These are phyloP conservation scores for Secale cereale DNA, from an alignment of 176 grass and related monocot genomes.

Conservation along the genomic window DNA sequence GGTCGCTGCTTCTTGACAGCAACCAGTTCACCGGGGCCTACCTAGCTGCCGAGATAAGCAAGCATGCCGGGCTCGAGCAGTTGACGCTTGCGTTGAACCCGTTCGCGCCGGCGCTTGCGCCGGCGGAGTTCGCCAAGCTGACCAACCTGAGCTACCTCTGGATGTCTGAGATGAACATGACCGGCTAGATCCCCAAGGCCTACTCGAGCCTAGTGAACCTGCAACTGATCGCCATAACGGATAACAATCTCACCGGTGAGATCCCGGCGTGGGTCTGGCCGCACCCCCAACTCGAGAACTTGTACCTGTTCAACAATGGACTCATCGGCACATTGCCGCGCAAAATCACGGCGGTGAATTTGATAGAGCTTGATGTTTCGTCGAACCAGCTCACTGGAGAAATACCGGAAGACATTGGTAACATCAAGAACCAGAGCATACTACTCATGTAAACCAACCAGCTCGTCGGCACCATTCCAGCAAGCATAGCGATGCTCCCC, in stretches of 20 bases:
- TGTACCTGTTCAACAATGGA: constrained; percentile 7
- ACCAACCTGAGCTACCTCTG: neutral
- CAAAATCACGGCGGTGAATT: neutral
- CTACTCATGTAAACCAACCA: constrained; percentile 1
- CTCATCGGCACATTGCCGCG: constrained; percentile 3
- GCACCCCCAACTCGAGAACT: neutral
- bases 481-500: neutral
- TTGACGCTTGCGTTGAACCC: rapidly evolving
- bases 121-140: neutral
- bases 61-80: neutral
- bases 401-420: constrained; percentile 17
- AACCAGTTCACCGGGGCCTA: neutral
- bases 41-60: neutral
- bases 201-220: constrained; percentile 1
- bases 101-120: neutral
- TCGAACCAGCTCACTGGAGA: constrained; percentile 34
- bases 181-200: neutral
- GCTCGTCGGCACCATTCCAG: neutral
- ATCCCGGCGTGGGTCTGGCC: constrained; percentile 31
- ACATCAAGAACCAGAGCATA: neutral
- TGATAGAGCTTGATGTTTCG: constrained; percentile 31
- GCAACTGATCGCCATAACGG: neutral
- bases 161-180: neutral
- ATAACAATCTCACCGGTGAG: constrained; percentile 14
- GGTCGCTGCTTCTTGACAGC: neutral